Base-by-base conservation (phyloP, 768 basidiomycete genomes). In the Royoungia palumana region DNA sequence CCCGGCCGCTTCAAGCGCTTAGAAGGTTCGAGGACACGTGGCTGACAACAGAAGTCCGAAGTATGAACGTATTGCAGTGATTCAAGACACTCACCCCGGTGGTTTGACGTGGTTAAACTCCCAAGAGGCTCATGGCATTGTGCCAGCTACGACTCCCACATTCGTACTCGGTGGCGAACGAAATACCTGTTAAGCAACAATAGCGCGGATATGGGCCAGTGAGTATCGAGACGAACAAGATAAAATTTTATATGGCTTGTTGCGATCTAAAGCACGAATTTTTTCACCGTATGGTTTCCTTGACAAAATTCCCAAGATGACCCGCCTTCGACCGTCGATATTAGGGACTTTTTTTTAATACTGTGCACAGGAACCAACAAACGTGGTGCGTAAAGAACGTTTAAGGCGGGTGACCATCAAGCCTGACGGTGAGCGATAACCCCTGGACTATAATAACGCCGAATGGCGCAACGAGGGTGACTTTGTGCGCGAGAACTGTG, bases 21-120 rank as follows among this genome's bases (percentile, higher is more conserved):
- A 38, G 43, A 40, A 42, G 38, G 41, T 20, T 19, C 48, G 35
- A 37, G 46, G 12, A 30, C 21, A 22, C 12, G 42, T 22, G 45
- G 38, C 16, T 20, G 44, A 20, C 47, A 43, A 10, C 44, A 37
- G 49, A 44, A 4, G 44, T 62, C 47, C 41, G 14, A 32, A 51
- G 40, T 46, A 54, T 65, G 57, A 55, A 53, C 50, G 49, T 46
- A 47, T 50, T 50, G 34, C 57, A 64, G 59, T 64, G 63, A 64
- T 53, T 44, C 62, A 65, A 67, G 60, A 62, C 65, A 60, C 63
- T 65, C 63, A 62, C 65, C 24, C n/a, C 32, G 32, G 46, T 44
- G 38, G 53, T 53, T 9, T 65, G 52, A 60, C 50, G 34, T 37
- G 52, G 28, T 41, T 50, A 41, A 28, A 34, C 42, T 13, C 32